These are phyloP conservation scores for Annulohypoxylon moriforme DNA, from an alignment of 495 filamentous ascomycete species.

Conservation along the genomic window DNA sequence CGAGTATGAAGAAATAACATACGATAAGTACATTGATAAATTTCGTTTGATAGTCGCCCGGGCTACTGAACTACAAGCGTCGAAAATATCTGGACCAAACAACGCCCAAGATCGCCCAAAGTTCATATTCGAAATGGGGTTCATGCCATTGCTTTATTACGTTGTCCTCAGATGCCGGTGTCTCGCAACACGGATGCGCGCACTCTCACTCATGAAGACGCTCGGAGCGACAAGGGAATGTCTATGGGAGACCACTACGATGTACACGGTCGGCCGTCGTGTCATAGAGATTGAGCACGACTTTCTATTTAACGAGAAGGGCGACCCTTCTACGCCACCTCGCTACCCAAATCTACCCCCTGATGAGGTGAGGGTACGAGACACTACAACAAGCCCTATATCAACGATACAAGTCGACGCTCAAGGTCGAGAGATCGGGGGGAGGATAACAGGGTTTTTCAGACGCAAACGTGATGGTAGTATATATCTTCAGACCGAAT, in stretches of 20 bases:
- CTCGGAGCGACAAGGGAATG: conserved; percentile 51
- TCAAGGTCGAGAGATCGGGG: conserved; percentile 7
- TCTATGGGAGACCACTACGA: conserved; percentile 53
- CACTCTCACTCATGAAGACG: conserved; percentile 53
- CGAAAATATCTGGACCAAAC: background rate
- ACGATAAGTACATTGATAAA: conserved; percentile 51
- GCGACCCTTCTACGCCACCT: conserved; percentile 8
- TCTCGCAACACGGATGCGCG: conserved; percentile 57
- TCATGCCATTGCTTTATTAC: conserved; percentile 63
- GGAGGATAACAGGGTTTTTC: conserved; percentile 39
- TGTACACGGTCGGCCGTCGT: conserved; percentile 44
- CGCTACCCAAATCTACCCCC: conserved; percentile 37
- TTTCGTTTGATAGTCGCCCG: conserved; percentile 54
- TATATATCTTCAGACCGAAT: conserved; percentile 42
- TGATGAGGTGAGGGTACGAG: conserved; percentile 41
- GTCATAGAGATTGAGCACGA: conserved; percentile 44
- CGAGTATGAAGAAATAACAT: conserved; percentile 49
- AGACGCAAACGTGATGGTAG: conserved; percentile 30
- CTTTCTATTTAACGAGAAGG: conserved; percentile 23
- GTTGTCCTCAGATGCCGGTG: conserved; percentile 62
- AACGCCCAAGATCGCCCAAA: conserved; percentile 9
- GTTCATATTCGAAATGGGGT: conserved; percentile 64
- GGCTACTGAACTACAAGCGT: conserved; percentile 41
- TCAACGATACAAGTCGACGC: conserved; percentile 13
- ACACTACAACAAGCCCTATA: conserved; percentile 23